Evolutionary conservation across 768 basidiomycete genomes (phyloP).

Genomic region (Mycena capillaripes): DNA sequence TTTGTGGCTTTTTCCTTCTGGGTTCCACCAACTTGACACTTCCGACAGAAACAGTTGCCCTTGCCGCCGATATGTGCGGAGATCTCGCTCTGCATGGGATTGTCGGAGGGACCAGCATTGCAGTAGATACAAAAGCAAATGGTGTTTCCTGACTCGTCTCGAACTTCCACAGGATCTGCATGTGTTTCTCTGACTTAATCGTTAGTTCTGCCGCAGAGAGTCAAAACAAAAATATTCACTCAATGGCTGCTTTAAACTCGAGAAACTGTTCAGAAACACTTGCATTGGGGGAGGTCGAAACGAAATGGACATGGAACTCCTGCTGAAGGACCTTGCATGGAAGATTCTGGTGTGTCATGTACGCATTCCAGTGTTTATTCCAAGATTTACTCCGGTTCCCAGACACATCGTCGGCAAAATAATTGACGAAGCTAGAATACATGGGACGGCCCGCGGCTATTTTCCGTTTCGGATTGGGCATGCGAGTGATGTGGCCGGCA

Average conservation of each 20-base stretch:
- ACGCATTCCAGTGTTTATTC: constrained; percentile 62
- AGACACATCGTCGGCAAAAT: constrained; percentile 59
- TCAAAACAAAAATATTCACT: constrained; percentile 40
- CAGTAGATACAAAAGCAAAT: too few relatives aligned
- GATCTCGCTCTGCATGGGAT: too few relatives aligned
- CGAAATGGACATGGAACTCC: constrained; percentile 53
- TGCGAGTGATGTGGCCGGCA: constrained; percentile 39
- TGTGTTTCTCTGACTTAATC: too few relatives aligned
- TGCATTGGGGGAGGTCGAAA: constrained; percentile 55
- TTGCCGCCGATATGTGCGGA: constrained; percentile 29
- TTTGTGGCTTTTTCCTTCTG: constrained; percentile 15
- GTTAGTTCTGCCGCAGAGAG: background rate
- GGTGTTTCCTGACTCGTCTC: too few relatives aligned
- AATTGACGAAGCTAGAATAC: constrained; percentile 48
- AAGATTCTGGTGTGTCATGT: constrained; percentile 52
- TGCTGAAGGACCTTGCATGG: constrained; percentile 52
- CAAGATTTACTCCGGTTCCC: constrained; percentile 60
- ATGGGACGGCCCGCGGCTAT: constrained; percentile 48
- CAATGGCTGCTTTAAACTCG: constrained; percentile 47
- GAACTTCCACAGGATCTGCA: background rate
- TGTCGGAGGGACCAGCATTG: too few relatives aligned
- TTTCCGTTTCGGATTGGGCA: constrained; percentile 50
- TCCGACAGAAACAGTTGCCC: constrained; percentile 31
- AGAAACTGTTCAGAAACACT: constrained; percentile 54
- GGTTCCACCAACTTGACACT: constrained; percentile 28